Evolutionary conservation across 768 basidiomycete species (phyloP).

Genomic region (Leucocoprinus sp.): DNA sequence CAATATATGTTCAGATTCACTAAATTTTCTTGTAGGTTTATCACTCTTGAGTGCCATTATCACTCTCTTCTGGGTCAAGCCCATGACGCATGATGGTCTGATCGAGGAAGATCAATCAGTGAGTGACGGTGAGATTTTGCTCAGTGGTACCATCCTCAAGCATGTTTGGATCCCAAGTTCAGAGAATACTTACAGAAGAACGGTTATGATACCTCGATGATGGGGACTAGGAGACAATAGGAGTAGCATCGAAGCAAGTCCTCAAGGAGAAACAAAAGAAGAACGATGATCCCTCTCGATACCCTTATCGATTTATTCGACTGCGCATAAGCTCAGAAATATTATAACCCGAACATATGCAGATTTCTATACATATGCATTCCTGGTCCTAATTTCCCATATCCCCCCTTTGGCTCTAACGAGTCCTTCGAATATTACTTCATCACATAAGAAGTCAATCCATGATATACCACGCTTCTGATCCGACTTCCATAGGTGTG

Average conservation of each 20-base stretch:
- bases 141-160: neutral
- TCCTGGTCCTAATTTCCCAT: conserved; percentile 55
- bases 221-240: conserved; percentile 39
- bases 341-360: too few species aligned
- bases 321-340: too few species aligned
- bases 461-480: conserved; percentile 40
- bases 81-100: conserved; percentile 73
- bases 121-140: conserved; percentile 15
- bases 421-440: conserved; percentile 46
- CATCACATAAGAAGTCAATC: conserved; percentile 54
- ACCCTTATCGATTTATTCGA: too few species aligned
- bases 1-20: neutral
- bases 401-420: conserved; percentile 43
- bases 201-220: conserved; percentile 67
- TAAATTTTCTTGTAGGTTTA: conserved; percentile 33
- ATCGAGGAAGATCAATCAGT: conserved; percentile 60
- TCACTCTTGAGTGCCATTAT: conserved; percentile 70
- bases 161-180: conserved; percentile 39
- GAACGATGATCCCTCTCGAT: too few species aligned
- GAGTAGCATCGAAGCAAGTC: conserved; percentile 15
- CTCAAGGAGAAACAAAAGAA: conserved; percentile 19
- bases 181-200: conserved; percentile 68
- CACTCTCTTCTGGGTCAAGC: conserved; percentile 63
- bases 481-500: conserved; percentile 16
- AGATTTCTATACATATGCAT: neutral